Percentiles rank a stretch among this genome's conserved stretches.
phyloP scores from a whole-genome alignment of 1,139 yeast genomes.

The Suhomyces wounanorum region DNA sequence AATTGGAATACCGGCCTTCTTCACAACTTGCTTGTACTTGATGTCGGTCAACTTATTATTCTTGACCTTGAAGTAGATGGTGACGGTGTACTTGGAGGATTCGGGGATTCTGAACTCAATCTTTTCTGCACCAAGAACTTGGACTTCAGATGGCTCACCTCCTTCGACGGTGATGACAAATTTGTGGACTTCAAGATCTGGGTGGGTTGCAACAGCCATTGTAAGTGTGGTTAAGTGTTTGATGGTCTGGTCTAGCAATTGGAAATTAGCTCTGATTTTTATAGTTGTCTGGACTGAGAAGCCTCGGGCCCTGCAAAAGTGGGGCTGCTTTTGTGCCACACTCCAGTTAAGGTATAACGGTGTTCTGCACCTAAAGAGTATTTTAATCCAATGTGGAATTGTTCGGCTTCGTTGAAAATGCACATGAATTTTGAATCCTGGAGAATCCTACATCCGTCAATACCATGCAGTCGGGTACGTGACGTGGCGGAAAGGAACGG shows the following conservation, averaged over 20 bases:
- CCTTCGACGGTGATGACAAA: slow-evolving; percentile 38
- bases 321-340: slow-evolving; percentile 8
- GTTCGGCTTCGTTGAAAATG: slow-evolving; percentile 1
- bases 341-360: slow-evolving; percentile 2
- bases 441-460: background rate
- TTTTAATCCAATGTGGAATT: slow-evolving; percentile 1
- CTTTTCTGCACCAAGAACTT: slow-evolving; percentile 32
- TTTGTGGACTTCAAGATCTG: slow-evolving; percentile 38
- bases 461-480: background rate
- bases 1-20: slow-evolving; percentile 41
- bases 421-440: slow-evolving; percentile 3
- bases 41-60: slow-evolving; percentile 34
- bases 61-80: slow-evolving; percentile 38
- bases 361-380: background rate
- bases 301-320: slow-evolving; percentile 4
- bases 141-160: slow-evolving; percentile 28
- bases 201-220: slow-evolving; percentile 22
- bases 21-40: slow-evolving; percentile 40
- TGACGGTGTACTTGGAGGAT: slow-evolving; percentile 36
- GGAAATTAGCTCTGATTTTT: background rate
- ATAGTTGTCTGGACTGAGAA: background rate
- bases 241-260: background rate
- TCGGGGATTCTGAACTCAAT: slow-evolving; percentile 41
- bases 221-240: background rate
- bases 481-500: background rate